Conservation (phyloP, 306 rosid species). For the Citrullus colocynthis region DNA sequence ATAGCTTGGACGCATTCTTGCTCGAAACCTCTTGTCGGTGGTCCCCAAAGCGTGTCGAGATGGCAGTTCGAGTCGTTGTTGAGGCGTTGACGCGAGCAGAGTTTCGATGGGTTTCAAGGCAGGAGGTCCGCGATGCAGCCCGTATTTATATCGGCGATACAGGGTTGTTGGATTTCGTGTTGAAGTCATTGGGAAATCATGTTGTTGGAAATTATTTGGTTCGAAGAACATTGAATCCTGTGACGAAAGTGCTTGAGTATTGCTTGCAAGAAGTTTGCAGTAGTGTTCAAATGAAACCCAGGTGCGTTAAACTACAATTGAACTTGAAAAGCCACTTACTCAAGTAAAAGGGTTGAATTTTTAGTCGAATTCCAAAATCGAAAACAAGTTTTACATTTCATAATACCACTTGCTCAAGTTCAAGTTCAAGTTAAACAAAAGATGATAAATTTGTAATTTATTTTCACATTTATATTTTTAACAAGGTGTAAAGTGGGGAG, state of each 20-base stretch:
- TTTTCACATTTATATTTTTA: background rate
- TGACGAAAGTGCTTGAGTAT: slow-evolving; percentile 68
- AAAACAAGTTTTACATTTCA: too few relatives aligned
- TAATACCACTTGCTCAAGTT: too few relatives aligned
- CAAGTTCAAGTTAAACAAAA: too few relatives aligned
- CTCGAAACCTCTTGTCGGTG: slow-evolving; percentile 55
- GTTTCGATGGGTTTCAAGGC: slow-evolving; percentile 68
- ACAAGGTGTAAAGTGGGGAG: slow-evolving; percentile 46
- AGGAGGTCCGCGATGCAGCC: slow-evolving; percentile 75
- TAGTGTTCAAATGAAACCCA: slow-evolving; percentile 23
- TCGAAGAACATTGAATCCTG: slow-evolving; percentile 59
- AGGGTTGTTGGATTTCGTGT: slow-evolving; percentile 58
- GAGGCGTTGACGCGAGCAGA: background rate
- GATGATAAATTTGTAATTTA: background rate
- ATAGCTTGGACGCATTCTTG: slow-evolving; percentile 13
- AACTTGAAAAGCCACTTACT: background rate
- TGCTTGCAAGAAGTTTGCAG: slow-evolving; percentile 63
- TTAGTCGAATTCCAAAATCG: too few relatives aligned
- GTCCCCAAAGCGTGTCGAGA: slow-evolving; percentile 26
- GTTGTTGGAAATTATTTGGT: slow-evolving; percentile 68
- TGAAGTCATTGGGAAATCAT: slow-evolving; percentile 66
- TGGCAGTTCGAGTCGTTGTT: background rate
- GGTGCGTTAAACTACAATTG: background rate
- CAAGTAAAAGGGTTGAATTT: too few relatives aligned
- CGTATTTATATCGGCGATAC: slow-evolving; percentile 67